Base-by-base conservation (phyloP, 2,329 filamentous ascomycete species). In the Nothophaeocryptopus gaeumannii region DNA sequence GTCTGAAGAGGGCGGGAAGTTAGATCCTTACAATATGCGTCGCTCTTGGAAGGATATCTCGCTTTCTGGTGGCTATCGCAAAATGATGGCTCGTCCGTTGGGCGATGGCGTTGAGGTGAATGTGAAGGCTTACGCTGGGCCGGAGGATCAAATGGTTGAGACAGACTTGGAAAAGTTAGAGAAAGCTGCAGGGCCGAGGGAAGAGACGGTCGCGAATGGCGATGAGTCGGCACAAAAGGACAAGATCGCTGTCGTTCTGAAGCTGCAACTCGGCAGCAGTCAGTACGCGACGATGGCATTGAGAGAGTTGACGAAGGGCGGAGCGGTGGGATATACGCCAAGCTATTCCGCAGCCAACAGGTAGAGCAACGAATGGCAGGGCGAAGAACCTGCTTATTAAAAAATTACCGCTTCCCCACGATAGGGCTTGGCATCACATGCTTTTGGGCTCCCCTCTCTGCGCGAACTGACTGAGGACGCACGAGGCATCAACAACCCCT, bases 11-110 rank as follows among this genome's bases (percentile, higher is more conserved):
- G 91, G 93, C 54, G 92, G 92, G 9, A 73, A 76, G 1, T 76
- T 99, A 10, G 84, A 95, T 67, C 92, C 93, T 0, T 79, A 85
- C 63, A 78, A 89, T 55, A 97, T 99, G 93, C 84, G 88, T 10
- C 82, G 92, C 13, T 80, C 80, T 44, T 89, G 91, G 72, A 86
- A 86, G 65, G 93, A 97, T 62, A 86, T 93, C 65, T 95, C 88
- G 67, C 77, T 99, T 1, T 88, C 86, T 41, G 95, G 93, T 2
- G 82, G 86, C 20, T 99, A 99, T 70, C 83, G 93, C 55, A 93
- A 92, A 69, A 67, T 96, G 26, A 79, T 97, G 59, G 84, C 88
- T 31, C 79, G 79, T 15, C 88, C 90, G 63, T 47, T 56, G 13
- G 79, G 81, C 2, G 50, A 58, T 11, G 70, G 76, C 7, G 72